Evolutionary conservation across 768 basidiomycete species (phyloP).

Genomic region (Lactarius trivialis): DNA sequence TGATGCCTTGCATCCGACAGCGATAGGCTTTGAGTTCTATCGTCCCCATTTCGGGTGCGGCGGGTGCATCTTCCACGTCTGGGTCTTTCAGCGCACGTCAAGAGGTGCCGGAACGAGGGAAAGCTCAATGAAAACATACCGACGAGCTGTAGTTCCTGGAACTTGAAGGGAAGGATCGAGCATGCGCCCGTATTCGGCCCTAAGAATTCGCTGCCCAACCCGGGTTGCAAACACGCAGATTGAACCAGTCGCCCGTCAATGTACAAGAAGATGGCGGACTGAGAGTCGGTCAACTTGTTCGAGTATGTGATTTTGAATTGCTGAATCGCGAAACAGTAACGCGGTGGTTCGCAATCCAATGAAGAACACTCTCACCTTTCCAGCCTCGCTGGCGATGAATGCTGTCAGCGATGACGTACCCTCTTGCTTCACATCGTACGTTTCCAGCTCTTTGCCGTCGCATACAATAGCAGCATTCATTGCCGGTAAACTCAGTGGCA

Average conservation of each 20-base stretch:
- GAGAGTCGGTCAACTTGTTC: not conserved
- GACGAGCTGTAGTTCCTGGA: slow-evolving; percentile 11
- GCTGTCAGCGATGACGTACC: not conserved
- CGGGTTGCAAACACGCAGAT: not conserved
- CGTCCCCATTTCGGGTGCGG: slow-evolving; percentile 9
- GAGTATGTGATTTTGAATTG: not conserved
- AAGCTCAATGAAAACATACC: not conserved
- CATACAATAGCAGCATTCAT: slow-evolving; percentile 6
- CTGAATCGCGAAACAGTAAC: not conserved
- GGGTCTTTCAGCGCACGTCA: slow-evolving; percentile 3
- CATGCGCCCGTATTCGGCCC: not conserved
- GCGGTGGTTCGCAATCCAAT: not conserved
- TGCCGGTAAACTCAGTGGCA: slow-evolving; percentile 2
- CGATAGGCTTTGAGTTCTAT: slow-evolving; percentile 15
- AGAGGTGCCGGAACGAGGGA: not conserved
- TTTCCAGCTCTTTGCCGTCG: not conserved
- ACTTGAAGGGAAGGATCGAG: slow-evolving; percentile 11
- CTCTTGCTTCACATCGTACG: not conserved
- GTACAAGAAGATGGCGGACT: not conserved
- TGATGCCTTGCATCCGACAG: not conserved
- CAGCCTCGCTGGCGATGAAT: slow-evolving; percentile 11
- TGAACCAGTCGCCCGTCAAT: slow-evolving; percentile 5
- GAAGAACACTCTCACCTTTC: slow-evolving; percentile 7
- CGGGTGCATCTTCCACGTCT: slow-evolving; percentile 9
- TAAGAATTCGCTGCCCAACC: not conserved